Base-by-base conservation (phyloP, 139 green algal species). In the Chlamydomonas urium region DNA sequence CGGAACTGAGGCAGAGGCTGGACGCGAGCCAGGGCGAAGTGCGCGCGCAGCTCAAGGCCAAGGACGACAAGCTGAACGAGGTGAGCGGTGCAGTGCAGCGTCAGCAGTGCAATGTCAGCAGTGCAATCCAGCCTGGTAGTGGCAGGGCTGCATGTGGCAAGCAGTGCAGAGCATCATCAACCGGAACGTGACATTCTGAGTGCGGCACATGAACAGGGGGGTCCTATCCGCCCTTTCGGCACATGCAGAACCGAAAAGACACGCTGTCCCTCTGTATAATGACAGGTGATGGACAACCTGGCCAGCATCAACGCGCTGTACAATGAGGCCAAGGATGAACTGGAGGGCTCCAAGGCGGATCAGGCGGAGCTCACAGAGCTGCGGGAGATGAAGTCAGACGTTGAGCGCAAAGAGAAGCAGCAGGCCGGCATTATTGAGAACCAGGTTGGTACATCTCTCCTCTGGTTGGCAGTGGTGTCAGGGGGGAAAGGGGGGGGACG, bases 361-460 rank as follows among this genome's bases (percentile, higher is more conserved):
- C 66, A 84, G 28, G 67, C 76, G 33, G 94, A 99, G 87, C 79
- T 99, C 68, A 85, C 93, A 35, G 93, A 97, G 72, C 86, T 99
- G 75, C 80, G 94, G 1, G 94, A 98, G 83, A 78, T 98, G 66
- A 93, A 92, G 86, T 69, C 76, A 33, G 93, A 98, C 78, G 81
- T 98, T 26, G 90, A 96, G 71, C 81, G 93, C 58, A 93, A 95
- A 62, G 88, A 97, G 63, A 89, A 89, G 71, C 81, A 89, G 66
- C 90, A 96, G 80, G 90, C 92, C 34, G 83, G 85, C 32, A 85
- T 98, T 56, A 93, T 97, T 36, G 84, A 91, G 79, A 72, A 84
- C n/a, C 86, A 93, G 81, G 79, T 87, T n/a, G n/a, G n/a, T n/a
- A n/a, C n/a, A n/a, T n/a, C n/a, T n/a, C n/a, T n/a, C n/a, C n/a